Percentiles rank a stretch among this genome's conserved stretches.
These are phyloP conservation scores for Linum lewisii DNA, from an alignment of 345 rosid species.

Conservation along the genomic window DNA sequence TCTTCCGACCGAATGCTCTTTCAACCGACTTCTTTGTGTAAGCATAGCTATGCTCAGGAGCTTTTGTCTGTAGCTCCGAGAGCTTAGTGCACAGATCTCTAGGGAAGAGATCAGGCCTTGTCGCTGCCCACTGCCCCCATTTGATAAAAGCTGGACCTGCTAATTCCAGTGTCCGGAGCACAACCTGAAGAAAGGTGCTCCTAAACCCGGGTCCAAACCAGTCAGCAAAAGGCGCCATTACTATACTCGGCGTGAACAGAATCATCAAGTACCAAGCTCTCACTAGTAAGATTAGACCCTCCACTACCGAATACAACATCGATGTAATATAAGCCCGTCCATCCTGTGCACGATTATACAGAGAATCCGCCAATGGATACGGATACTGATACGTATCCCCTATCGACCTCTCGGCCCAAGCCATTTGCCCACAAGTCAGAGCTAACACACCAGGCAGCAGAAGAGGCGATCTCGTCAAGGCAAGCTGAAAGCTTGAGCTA, in stretches of 20 bases:
- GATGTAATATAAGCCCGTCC: constrained; percentile 49
- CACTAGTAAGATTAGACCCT: constrained; percentile 46
- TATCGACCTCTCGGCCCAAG: constrained; percentile 45
- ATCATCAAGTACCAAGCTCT: constrained; percentile 64
- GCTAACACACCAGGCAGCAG: constrained; percentile 57
- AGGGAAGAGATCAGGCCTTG: constrained; percentile 88
- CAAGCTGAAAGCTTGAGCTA: constrained; percentile 75
- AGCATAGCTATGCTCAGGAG: constrained; percentile 86
- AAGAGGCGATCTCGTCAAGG: constrained; percentile 54
- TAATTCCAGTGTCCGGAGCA: constrained; percentile 60
- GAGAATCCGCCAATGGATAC: constrained; percentile 41
- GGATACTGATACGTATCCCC: constrained; percentile 24
- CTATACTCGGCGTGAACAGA: constrained; percentile 66
- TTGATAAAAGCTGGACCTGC: constrained; percentile 99
- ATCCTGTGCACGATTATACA: constrained; percentile 46
- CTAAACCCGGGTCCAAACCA: constrained; percentile 49
- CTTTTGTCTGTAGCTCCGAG: constrained; percentile 77
- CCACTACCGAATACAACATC: constrained; percentile 33
- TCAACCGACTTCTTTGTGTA: constrained; percentile 75
- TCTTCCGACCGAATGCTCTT: constrained; percentile 81
- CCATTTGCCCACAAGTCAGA: constrained; percentile 41
- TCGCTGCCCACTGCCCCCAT: constrained; percentile 99
- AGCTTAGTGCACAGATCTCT: constrained; percentile 83
- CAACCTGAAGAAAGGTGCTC: constrained; percentile 53
- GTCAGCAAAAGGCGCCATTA: constrained; percentile 69